These are phyloP conservation scores for Boletus nobilissimus DNA, from an alignment of 1,284 basidiomycete genomes.

Conservation along the genomic window DNA sequence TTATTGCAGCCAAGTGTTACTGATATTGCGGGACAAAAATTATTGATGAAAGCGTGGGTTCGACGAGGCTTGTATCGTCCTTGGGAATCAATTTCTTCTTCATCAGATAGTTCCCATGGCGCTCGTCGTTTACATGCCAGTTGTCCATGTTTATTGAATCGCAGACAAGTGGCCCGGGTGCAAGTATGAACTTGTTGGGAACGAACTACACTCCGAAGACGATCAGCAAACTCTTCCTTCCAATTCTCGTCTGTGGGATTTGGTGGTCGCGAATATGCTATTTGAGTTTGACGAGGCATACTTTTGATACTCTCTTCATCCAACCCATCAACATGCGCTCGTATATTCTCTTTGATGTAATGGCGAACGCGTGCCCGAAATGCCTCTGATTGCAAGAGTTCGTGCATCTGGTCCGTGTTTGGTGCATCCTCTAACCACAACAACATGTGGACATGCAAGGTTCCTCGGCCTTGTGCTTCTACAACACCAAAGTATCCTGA, in stretches of 20 bases:
- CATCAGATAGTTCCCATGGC: constrained; percentile 1
- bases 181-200: constrained; percentile 27
- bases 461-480: constrained; percentile 40
- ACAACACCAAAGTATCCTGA: constrained; percentile 34
- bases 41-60: not conserved
- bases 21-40: constrained; percentile 17
- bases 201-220: not conserved
- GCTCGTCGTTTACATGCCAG: constrained; percentile 17
- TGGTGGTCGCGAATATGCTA: constrained; percentile 10
- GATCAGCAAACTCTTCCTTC: not conserved
- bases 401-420: constrained; percentile 22
- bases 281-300: not conserved
- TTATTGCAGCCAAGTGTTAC: constrained; percentile 39
- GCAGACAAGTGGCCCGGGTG: constrained; percentile 2
- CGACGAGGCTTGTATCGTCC: not conserved
- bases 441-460: constrained; percentile 22
- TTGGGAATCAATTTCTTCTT: not conserved
- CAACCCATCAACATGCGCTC: constrained; percentile 15
- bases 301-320: not conserved
- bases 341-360: constrained; percentile 3
- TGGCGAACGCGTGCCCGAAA: not conserved
- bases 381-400: not conserved
- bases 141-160: not conserved
- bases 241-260: not conserved
- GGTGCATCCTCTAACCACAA: constrained; percentile 29